Base-by-base conservation (phyloP, 129 eudicot genomes). In the Centella asiatica region DNA sequence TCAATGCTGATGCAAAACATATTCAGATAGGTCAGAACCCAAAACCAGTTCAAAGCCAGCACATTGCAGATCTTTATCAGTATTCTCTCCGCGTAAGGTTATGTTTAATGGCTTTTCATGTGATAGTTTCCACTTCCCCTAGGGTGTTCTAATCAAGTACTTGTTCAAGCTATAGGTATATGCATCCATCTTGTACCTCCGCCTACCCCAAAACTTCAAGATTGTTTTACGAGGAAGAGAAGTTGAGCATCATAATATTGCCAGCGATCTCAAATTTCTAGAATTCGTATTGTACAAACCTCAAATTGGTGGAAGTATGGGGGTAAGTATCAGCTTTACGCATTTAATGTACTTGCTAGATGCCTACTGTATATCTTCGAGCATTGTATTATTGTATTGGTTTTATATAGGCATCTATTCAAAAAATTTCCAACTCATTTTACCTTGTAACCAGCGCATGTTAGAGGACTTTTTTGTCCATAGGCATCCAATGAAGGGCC, bases 231-330 rank as follows among this genome's bases (percentile, higher is more conserved):
- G 95, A 39, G 95, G 94, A 37, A 72, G 66, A 73, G 82, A 62
- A 67, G 76, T 90, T 40, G 76, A 79, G 24, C 73, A 72, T 78
- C 95, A 80, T 71, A 84, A 79, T 60, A 70, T 90, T 62, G 87
- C 95, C 20, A 65, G 52, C 39, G 95, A 87, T 65, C 95, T 90
- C 75, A 90, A 84, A 71, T 87, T 59, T 75, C 77, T 79, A 10
- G 94, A 90, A 62, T 84, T 72, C 73, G 79, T 90, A 70, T n/a
- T 79, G 76, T 90, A 90, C 70, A 87, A 62, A 74, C 95, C 98
- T 73, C 90, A 84, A 14, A 84, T 47, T 23, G 78, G 74, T 23
- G 85, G 79, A 66, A 6, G 59, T 20, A 55, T 25, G 36, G 90
- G 86, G 94, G 97, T 90, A 56, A 57, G 80, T 73, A 47, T 55